Percentiles rank a stretch among this genome's conserved stretches.
Evolutionary conservation across 768 basidiomycete species (phyloP).

Genomic region (Amanita rimosa): DNA sequence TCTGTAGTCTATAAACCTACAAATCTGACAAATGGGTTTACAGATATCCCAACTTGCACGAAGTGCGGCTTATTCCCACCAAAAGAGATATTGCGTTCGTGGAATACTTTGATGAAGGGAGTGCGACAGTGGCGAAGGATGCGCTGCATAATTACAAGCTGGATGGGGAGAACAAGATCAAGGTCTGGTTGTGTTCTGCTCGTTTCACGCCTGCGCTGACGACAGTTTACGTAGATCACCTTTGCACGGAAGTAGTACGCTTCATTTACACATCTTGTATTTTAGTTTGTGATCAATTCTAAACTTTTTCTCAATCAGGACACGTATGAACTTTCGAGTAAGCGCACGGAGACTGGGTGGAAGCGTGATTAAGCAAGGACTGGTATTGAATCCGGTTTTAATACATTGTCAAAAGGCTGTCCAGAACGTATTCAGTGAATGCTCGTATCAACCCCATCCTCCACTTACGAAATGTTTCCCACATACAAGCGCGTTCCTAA

Average conservation of each 20-base stretch:
- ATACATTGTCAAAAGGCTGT: too few relatives aligned
- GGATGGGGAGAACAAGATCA: conserved; percentile 97
- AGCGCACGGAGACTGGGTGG: too few relatives aligned
- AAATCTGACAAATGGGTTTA: background rate
- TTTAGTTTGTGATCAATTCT: conserved; percentile 7
- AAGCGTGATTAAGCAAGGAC: conserved; percentile 7
- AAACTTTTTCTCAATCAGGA: conserved; percentile 21
- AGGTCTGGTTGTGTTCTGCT: conserved; percentile 37
- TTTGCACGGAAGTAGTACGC: conserved; percentile 60
- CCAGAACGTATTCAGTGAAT: too few relatives aligned
- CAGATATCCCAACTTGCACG: conserved; percentile 91
- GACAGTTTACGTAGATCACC: conserved; percentile 37
- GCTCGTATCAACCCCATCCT: too few relatives aligned
- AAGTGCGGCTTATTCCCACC: conserved; percentile 97
- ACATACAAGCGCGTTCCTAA: too few relatives aligned
- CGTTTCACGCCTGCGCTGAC: conserved; percentile 2
- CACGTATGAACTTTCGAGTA: too few relatives aligned
- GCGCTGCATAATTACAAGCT: conserved; percentile 96
- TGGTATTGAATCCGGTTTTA: too few relatives aligned
- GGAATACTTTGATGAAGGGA: conserved; percentile 90
- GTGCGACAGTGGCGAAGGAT: conserved; percentile 86
- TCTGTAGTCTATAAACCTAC: background rate
- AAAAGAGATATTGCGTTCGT: conserved; percentile 98
- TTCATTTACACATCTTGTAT: background rate
- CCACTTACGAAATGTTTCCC: too few relatives aligned